Conservation (phyloP, 495 filamentous ascomycete species). For the Penicillium herquei region DNA sequence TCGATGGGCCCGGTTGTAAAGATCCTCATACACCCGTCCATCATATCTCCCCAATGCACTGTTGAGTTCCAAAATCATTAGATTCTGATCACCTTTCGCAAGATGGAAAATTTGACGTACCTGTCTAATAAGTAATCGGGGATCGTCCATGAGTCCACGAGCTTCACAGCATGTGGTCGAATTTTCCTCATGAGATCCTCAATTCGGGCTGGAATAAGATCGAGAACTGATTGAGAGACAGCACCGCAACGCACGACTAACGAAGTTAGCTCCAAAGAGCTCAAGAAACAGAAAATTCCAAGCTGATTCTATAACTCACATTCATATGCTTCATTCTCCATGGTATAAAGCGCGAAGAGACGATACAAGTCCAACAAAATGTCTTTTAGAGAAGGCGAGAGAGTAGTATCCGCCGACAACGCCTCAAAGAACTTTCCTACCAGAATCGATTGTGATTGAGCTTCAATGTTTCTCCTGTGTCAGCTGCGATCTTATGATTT, state of each 20-base stretch:
- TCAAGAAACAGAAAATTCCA: too few relatives aligned
- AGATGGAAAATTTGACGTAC: constrained; percentile 3
- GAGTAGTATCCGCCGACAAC: constrained; percentile 19
- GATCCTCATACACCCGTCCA: constrained; percentile 49
- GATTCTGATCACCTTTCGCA: neutral
- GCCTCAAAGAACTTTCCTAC: constrained; percentile 40
- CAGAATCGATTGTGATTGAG: constrained; percentile 48
- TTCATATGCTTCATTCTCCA: constrained; percentile 36
- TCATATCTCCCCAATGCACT: constrained; percentile 47
- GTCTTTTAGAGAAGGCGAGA: constrained; percentile 20
- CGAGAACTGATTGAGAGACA: constrained; percentile 30
- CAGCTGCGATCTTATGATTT: neutral
- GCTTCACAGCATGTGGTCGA: constrained; percentile 45
- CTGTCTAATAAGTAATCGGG: constrained; percentile 49
- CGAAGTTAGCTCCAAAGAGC: neutral
- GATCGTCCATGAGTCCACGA: constrained; percentile 49
- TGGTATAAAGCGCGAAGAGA: constrained; percentile 43
- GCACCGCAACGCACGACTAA: constrained; percentile 37
- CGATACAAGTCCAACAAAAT: constrained; percentile 39
- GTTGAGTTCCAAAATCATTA: neutral
- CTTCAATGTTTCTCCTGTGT: constrained; percentile 7
- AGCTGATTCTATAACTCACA: constrained; percentile 14
- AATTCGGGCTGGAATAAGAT: constrained; percentile 32
- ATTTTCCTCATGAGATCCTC: constrained; percentile 41
- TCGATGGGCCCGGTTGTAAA: constrained; percentile 45